A percentile compares a stretch with the other conserved stretches of the same genome.
Evolutionary conservation across 2,329 filamentous ascomycete species (phyloP).

Genomic region (Gaeumannomyces tritici): DNA sequence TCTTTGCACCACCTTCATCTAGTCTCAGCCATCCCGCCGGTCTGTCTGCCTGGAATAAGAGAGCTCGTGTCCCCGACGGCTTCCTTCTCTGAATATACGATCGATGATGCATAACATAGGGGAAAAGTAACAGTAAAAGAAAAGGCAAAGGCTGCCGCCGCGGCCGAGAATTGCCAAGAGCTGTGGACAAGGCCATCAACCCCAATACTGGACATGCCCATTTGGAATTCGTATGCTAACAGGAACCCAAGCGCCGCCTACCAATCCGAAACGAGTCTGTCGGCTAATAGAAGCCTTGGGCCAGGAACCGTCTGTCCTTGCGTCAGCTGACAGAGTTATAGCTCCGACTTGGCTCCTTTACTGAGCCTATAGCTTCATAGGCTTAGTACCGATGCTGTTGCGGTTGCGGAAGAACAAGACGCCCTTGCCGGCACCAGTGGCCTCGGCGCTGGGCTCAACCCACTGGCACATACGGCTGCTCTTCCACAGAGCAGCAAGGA

Average conservation of each 20-base stretch:
- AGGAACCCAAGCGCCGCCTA: background rate
- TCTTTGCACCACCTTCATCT: background rate
- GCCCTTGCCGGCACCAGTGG: constrained; percentile 69
- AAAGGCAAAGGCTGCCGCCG: background rate
- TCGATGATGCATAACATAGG: background rate
- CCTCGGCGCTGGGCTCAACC: constrained; percentile 85
- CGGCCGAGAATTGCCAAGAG: background rate
- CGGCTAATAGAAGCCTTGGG: background rate
- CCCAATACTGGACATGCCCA: no score
- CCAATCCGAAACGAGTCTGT: background rate
- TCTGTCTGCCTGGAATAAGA: no score
- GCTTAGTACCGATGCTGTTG: constrained; percentile 67
- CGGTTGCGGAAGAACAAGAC: constrained; percentile 93
- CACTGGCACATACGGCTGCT: constrained; percentile 86
- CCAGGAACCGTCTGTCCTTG: no score
- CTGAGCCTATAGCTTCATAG: constrained; percentile 12
- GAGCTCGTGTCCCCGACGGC: background rate
- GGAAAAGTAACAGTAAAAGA: background rate
- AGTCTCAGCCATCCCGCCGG: background rate
- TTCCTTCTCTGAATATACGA: background rate
- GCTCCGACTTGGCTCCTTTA: background rate
- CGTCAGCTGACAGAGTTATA: no score
- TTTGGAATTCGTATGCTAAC: background rate
- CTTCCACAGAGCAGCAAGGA: constrained; percentile 74
- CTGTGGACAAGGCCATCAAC: no score